These are phyloP conservation scores for Nyssa sinensis DNA, from an alignment of 148 eudicot species.

Conservation along the genomic window DNA sequence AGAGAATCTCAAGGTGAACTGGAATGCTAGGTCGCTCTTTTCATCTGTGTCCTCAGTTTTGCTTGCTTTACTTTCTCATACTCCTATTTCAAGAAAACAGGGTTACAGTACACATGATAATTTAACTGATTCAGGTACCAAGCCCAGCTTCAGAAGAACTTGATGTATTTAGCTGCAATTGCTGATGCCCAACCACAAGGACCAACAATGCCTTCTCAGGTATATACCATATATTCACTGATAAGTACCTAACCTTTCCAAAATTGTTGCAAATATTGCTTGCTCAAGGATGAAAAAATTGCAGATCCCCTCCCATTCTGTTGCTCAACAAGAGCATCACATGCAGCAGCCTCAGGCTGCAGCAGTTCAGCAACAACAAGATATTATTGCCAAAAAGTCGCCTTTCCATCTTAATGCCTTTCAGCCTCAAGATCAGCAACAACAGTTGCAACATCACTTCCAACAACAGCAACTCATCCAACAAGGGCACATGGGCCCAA, in stretches of 20 bases:
- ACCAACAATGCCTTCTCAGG: slow-evolving; percentile 53
- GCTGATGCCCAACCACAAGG: slow-evolving; percentile 84
- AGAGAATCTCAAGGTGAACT: background rate
- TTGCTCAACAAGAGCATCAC: slow-evolving; percentile 48
- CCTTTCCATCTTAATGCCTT: slow-evolving; percentile 46
- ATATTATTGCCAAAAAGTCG: slow-evolving; percentile 31
- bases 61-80: background rate
- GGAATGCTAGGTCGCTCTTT: background rate
- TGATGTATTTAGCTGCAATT: slow-evolving; percentile 77
- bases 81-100: background rate
- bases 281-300: background rate
- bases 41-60: background rate
- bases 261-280: background rate
- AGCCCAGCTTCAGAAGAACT: slow-evolving; percentile 73
- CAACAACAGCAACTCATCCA: slow-evolving; percentile 49
- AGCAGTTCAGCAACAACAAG: slow-evolving; percentile 40
- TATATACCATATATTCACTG: slow-evolving; percentile 11
- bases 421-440: slow-evolving; percentile 51
- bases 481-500: slow-evolving; percentile 43
- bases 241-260: background rate
- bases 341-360: slow-evolving; percentile 52
- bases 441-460: slow-evolving; percentile 36
- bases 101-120: background rate
- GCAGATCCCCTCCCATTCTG: slow-evolving; percentile 48
- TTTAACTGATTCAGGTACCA: slow-evolving; percentile 49